Evolutionary conservation across 225 moss, liverwort and hornwort species (phyloP).

Genomic region (Climacium dendroides): DNA sequence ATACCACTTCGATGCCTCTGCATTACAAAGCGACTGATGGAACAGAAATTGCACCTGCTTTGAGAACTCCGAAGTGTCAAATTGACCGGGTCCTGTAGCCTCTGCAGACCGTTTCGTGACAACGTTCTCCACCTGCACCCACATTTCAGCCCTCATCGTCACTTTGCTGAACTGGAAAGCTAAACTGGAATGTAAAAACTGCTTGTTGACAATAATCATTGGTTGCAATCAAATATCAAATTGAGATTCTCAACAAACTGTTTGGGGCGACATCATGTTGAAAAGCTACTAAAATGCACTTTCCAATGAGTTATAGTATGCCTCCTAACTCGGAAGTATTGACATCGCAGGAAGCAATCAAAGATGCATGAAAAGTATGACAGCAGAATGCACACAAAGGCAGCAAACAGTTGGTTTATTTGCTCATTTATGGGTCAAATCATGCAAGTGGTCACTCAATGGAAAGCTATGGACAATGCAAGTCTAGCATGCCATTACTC

Average conservation of each 20-base stretch:
- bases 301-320: neutral
- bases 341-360: neutral
- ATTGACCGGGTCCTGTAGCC: slow-evolving; percentile 63
- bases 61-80: slow-evolving; percentile 92
- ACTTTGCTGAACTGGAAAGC: neutral
- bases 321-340: neutral
- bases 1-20: neutral
- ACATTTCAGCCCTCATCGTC: neutral
- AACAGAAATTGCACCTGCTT: slow-evolving; percentile 46
- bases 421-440: neutral
- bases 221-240: neutral
- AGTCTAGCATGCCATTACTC: no score
- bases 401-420: neutral
- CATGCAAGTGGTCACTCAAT: neutral
- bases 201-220: neutral
- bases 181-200: neutral
- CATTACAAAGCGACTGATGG: neutral
- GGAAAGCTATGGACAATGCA: neutral
- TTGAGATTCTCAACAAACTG: neutral
- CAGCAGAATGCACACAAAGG: neutral
- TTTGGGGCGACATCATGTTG: neutral
- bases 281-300: neutral
- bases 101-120: slow-evolving; percentile 95
- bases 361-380: neutral
- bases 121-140: slow-evolving; percentile 79